phyloP scores from a whole-genome alignment of 495 filamentous ascomycete genomes.

The Penicillium crystallinum region DNA sequence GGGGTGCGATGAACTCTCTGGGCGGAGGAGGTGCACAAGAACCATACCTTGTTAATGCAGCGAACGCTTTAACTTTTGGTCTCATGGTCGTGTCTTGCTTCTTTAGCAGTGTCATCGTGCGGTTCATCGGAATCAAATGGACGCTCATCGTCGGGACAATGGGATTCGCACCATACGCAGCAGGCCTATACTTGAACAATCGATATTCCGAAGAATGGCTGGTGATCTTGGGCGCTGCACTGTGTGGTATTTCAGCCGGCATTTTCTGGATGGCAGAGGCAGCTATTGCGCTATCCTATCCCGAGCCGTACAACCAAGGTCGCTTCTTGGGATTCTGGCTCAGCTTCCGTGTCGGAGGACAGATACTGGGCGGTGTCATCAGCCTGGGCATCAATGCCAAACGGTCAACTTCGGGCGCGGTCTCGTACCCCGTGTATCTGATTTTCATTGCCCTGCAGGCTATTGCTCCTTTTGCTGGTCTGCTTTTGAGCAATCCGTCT shows the following conservation, averaged over 20 bases:
- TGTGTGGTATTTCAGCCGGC: constrained; percentile 60
- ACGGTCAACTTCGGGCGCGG: constrained; percentile 48
- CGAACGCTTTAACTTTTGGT: constrained; percentile 63
- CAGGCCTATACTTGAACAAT: constrained; percentile 63
- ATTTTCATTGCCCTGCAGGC: constrained; percentile 60
- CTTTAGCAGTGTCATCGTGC: constrained; percentile 49
- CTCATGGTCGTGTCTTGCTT: constrained; percentile 61
- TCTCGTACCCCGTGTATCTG: constrained; percentile 56
- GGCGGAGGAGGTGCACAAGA: constrained; percentile 58
- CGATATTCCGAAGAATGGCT: constrained; percentile 60
- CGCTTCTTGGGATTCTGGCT: constrained; percentile 59
- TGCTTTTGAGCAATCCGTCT: constrained; percentile 48
- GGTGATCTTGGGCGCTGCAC: constrained; percentile 55
- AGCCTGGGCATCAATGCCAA: constrained; percentile 57
- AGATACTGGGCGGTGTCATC: constrained; percentile 61
- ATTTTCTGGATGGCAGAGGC: constrained; percentile 66
- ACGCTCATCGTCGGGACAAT: constrained; percentile 60
- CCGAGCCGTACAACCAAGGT: constrained; percentile 57
- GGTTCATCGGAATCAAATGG: constrained; percentile 58
- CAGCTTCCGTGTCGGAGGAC: constrained; percentile 54
- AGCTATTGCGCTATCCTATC: constrained; percentile 60
- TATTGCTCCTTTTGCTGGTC: constrained; percentile 47
- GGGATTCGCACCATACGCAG: constrained; percentile 61
- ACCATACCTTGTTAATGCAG: constrained; percentile 64
- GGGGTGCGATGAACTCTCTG: constrained; percentile 65